phyloP scores from a whole-genome alignment of 1,284 basidiomycete species.

The Ganoderma lingzhi region DNA sequence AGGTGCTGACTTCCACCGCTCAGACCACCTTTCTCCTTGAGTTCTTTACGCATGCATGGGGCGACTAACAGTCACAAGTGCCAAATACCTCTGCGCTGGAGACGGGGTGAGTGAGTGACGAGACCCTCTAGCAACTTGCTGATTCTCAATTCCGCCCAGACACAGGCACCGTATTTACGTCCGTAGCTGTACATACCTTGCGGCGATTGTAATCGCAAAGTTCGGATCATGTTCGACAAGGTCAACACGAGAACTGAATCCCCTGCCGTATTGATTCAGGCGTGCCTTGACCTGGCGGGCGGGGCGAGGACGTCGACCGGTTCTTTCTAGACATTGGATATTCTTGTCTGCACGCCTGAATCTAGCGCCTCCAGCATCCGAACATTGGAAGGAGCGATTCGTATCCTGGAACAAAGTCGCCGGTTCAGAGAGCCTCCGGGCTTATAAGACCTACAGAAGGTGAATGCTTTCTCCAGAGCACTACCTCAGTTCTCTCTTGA shows the following conservation, averaged over 20 bases:
- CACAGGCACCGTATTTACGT: neutral
- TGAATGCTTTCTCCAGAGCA: neutral
- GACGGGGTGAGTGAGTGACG: neutral
- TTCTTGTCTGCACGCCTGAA: neutral
- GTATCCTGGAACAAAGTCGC: neutral
- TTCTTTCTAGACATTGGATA: neutral
- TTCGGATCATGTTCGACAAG: neutral
- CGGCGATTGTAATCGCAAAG: neutral
- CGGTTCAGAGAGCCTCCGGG: neutral
- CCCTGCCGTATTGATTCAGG: neutral
- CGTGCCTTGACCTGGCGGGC: neutral
- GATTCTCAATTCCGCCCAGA: neutral
- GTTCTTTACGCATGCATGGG: neutral
- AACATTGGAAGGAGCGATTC: neutral
- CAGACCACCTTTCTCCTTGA: neutral
- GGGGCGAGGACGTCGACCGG: neutral
- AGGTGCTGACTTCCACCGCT: neutral
- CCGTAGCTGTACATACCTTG: neutral
- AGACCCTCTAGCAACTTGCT: neutral
- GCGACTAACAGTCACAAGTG: neutral
- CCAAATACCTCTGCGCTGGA: neutral
- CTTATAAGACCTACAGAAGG: neutral
- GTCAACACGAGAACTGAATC: neutral
- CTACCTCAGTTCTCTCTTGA: neutral
- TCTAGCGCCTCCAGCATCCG: neutral